Conservation (phyloP, 495 filamentous ascomycete species). For the Aspergillus avenaceus region DNA sequence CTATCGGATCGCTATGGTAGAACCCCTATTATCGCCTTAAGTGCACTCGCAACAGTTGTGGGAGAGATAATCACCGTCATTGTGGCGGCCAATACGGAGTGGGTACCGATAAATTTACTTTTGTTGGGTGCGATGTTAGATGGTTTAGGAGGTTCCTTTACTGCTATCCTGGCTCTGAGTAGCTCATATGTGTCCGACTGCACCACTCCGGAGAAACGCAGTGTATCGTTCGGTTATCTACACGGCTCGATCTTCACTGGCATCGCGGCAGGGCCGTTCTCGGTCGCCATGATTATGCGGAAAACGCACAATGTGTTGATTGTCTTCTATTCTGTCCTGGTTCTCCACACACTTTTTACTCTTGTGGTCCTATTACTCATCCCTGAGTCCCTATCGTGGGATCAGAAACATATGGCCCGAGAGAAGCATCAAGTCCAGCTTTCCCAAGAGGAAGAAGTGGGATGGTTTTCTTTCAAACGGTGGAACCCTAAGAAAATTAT, state of each 20-base stretch:
- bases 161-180: slow-evolving; percentile 70
- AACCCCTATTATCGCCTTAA: slow-evolving; percentile 62
- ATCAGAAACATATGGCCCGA: slow-evolving; percentile 61
- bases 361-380: slow-evolving; percentile 62
- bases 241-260: slow-evolving; percentile 85
- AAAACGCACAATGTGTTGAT: slow-evolving; percentile 60
- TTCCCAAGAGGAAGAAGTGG: slow-evolving; percentile 6
- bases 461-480: slow-evolving; percentile 13
- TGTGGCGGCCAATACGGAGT: slow-evolving; percentile 68
- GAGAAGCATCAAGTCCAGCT: slow-evolving; percentile 51
- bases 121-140: slow-evolving; percentile 71
- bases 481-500: slow-evolving; percentile 59
- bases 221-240: slow-evolving; percentile 84
- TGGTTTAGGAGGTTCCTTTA: slow-evolving; percentile 83
- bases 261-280: slow-evolving; percentile 75
- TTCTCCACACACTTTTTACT: slow-evolving; percentile 67
- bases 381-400: slow-evolving; percentile 75
- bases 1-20: slow-evolving; percentile 88
- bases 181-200: slow-evolving; percentile 88
- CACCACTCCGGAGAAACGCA: slow-evolving; percentile 70
- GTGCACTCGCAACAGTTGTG: slow-evolving; percentile 61
- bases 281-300: slow-evolving; percentile 74
- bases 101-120: slow-evolving; percentile 65
- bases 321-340: slow-evolving; percentile 75
- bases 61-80: slow-evolving; percentile 72